Evolutionary conservation across 1,139 yeast species (phyloP), one percentile per base, ranked within the genome.

Genomic region (Hyphopichia burtonii): DNA sequence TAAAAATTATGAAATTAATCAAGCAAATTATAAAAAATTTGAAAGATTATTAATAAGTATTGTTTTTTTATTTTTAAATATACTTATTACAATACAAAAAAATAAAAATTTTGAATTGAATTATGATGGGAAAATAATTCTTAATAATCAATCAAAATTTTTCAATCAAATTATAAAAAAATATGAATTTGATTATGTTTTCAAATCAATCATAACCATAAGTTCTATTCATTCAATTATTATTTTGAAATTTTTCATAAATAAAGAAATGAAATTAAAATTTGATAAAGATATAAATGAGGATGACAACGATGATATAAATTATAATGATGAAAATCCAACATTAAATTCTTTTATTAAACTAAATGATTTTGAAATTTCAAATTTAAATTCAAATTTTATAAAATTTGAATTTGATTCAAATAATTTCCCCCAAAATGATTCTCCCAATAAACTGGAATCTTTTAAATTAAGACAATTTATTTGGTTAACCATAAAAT

Each of bases 111-210:
- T 23, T 12, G 14, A 39, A 38, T 12, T 41, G 34, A 27, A 39
- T 40, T 34, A 32, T n/a, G 45, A 7, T 40, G 45, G 11, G 45
- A 51, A 12, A 50, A 46, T 51, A 10, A 47, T 61, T 2, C 54
- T 68, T 30, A 61, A 63, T 39, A 64, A 66, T 39, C 76, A 71
- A 47, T 50, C 65, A 11, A 59, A 55, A 36, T 52, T 71, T 25
- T 67, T 66, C 48, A 63, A 65, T 42, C 56, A 58, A 42, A 41
- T 66, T 9, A 46, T 57, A 45, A 41, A 31, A 64, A 62, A 43
- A 48, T 63, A 30, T 48, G 16, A 12, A n/a, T n/a, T 23, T 20
- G 25, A 7, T 44, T 50, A 30, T 43, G 45, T 36, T 35, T 37
- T 36, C n/a, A 58, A 52, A 38, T 50, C 67, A 9, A 48, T 55